Percentiles rank a stretch among this genome's conserved stretches.
Evolutionary conservation across 805 yeast species (phyloP).

Genomic region (Wickerhamomyces bisporus): DNA sequence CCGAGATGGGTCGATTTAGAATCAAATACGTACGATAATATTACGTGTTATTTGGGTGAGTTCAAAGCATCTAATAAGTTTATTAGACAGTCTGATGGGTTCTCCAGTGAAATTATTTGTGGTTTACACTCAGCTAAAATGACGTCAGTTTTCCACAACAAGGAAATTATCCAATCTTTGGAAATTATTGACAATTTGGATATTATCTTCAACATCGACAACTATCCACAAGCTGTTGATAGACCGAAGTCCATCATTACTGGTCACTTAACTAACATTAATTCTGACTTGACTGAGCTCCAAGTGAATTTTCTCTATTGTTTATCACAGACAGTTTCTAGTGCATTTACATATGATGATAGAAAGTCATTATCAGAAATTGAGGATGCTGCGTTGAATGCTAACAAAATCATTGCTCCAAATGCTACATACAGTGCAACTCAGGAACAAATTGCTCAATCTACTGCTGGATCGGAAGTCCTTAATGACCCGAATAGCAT

Average conservation of each 20-base stretch:
- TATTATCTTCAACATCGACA: conserved; percentile 53
- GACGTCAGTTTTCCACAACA: conserved; percentile 54
- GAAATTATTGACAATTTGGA: conserved; percentile 66
- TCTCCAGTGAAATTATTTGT: conserved; percentile 53
- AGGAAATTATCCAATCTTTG: conserved; percentile 33
- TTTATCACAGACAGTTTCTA: conserved; percentile 50
- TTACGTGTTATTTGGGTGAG: conserved; percentile 80
- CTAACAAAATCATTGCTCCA: conserved; percentile 45
- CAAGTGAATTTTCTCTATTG: conserved; percentile 57
- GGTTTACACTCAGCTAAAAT: conserved; percentile 72
- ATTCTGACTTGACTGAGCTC: conserved; percentile 63
- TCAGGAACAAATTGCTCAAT: conserved; percentile 6
- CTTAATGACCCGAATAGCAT: conserved; percentile 20
- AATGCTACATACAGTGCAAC: conserved; percentile 23
- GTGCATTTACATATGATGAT: conserved; percentile 46
- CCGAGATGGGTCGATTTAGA: conserved; percentile 50
- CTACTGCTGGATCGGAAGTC: conserved; percentile 19
- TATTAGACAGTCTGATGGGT: conserved; percentile 23
- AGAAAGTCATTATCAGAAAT: conserved; percentile 43
- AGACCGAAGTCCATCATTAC: conserved; percentile 45
- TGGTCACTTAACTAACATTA: conserved; percentile 60
- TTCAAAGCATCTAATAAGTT: conserved; percentile 65
- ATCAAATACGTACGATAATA: conserved; percentile 44
- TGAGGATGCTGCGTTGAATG: conserved; percentile 59
- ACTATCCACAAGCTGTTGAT: conserved; percentile 35